Conservation (phyloP, 2,329 filamentous ascomycete genomes). For the Neonectria coccinea region DNA sequence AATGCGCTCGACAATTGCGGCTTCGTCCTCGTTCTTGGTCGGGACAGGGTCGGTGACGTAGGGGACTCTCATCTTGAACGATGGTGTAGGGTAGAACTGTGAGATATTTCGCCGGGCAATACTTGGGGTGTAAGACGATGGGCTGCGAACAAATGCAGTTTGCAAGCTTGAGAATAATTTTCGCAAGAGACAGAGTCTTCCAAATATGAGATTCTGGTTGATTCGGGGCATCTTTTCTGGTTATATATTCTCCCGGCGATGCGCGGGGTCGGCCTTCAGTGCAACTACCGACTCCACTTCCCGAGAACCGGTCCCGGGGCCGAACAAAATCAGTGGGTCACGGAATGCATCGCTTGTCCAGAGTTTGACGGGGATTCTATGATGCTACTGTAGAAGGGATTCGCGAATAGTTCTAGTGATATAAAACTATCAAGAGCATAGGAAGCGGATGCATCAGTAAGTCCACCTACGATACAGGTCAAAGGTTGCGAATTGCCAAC, state of each 20-base stretch:
- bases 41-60: constrained; percentile 69
- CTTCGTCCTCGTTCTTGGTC: constrained; percentile 58
- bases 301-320: constrained; percentile 42
- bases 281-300: constrained; percentile 47
- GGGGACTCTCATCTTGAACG: constrained; percentile 71
- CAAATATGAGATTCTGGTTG: constrained; percentile 11
- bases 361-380: not conserved
- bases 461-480: not conserved
- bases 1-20: constrained; percentile 72
- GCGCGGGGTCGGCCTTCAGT: constrained; percentile 42
- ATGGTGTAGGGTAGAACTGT: constrained; percentile 28
- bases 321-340: constrained; percentile 28
- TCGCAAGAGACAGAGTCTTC: constrained; percentile 1
- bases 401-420: not conserved
- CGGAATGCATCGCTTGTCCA: constrained; percentile 12
- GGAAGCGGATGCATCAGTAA: no score
- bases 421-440: not conserved
- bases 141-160: not conserved
- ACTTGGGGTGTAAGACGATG: not conserved
- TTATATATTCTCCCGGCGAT: constrained; percentile 45
- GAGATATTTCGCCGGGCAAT: not conserved
- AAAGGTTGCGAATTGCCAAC: not conserved
- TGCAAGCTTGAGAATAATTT: not conserved
- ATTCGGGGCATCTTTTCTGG: constrained; percentile 36
- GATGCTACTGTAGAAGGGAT: not conserved